Conservation (phyloP, 2,329 filamentous ascomycete species). For the Chaetomiaceae sp. region DNA sequence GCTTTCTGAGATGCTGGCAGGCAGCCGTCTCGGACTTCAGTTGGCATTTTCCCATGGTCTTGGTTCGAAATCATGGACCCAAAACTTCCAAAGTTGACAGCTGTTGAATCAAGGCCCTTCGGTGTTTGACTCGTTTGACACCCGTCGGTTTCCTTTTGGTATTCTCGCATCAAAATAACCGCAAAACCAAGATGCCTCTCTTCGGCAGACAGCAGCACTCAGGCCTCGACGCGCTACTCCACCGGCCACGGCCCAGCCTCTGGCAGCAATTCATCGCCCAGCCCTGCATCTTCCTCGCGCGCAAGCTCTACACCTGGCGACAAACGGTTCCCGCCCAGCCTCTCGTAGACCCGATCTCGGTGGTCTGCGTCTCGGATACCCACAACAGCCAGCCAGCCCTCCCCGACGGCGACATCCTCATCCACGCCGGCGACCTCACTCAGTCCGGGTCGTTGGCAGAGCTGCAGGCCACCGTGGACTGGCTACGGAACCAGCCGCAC, state of each 20-base stretch:
- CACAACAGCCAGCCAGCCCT: conserved; percentile 35
- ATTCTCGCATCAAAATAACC: background rate
- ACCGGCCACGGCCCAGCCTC: conserved; percentile 5
- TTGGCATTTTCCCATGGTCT: no score
- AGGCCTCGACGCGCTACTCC: conserved; percentile 8
- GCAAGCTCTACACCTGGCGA: conserved; percentile 15
- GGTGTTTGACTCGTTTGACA: no score
- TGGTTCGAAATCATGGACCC: no score
- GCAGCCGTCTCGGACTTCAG: no score
- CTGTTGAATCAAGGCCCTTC: no score
- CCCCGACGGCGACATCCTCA: conserved; percentile 37
- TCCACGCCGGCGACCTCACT: conserved; percentile 41
- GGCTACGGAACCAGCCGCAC: conserved; percentile 35
- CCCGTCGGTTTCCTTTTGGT: no score
- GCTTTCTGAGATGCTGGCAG: no score
- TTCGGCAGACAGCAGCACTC: background rate
- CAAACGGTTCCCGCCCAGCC: conserved; percentile 2
- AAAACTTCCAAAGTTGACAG: no score
- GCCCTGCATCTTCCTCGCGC: conserved; percentile 17
- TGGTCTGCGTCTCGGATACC: conserved; percentile 41
- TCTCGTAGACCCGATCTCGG: conserved; percentile 7
- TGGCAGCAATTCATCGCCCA: conserved; percentile 15
- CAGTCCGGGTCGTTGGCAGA: conserved; percentile 37
- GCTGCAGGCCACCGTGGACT: conserved; percentile 30
- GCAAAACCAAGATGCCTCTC: background rate